Percentiles rank a stretch among this genome's conserved stretches.
phyloP scores from a whole-genome alignment of 208 protist genomes.

The Wallacemonas collosoma region DNA sequence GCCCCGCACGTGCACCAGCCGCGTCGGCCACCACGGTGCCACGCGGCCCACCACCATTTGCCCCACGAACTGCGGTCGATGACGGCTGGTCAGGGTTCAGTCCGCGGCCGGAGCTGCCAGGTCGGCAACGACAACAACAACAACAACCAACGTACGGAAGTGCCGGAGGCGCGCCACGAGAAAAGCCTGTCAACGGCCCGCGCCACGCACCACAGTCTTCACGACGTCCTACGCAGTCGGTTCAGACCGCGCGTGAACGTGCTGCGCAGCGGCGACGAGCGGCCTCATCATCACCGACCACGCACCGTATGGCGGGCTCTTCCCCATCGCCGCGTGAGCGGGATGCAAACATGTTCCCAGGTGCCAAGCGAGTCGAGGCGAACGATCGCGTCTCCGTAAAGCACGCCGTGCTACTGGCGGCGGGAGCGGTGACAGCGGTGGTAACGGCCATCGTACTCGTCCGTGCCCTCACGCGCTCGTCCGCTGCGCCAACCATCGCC shows the following conservation, averaged over 20 bases:
- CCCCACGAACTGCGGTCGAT: constrained; percentile 14
- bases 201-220: constrained; percentile 21
- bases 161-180: constrained; percentile 10
- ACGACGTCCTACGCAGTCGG: constrained; percentile 33
- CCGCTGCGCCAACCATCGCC: background rate
- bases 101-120: constrained; percentile 21
- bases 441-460: constrained; percentile 22
- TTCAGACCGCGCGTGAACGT: constrained; percentile 33
- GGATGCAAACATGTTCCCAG: constrained; percentile 30
- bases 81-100: constrained; percentile 25
- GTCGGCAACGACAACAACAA: background rate
- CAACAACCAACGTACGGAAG: background rate
- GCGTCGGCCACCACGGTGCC: constrained; percentile 7
- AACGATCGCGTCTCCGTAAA: constrained; percentile 32
- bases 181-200: constrained; percentile 11
- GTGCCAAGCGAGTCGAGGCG: constrained; percentile 32
- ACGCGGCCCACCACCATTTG: constrained; percentile 15
- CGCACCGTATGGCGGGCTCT: constrained; percentile 11
- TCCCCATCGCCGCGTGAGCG: background rate
- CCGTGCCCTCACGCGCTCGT: constrained; percentile 13
- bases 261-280: constrained; percentile 27
- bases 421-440: constrained; percentile 20
- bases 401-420: constrained; percentile 17
- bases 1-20: constrained; percentile 14
- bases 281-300: constrained; percentile 20